These are phyloP conservation scores for Amorphotheca resinae DNA, from an alignment of 495 filamentous ascomycete genomes.

Conservation along the genomic window DNA sequence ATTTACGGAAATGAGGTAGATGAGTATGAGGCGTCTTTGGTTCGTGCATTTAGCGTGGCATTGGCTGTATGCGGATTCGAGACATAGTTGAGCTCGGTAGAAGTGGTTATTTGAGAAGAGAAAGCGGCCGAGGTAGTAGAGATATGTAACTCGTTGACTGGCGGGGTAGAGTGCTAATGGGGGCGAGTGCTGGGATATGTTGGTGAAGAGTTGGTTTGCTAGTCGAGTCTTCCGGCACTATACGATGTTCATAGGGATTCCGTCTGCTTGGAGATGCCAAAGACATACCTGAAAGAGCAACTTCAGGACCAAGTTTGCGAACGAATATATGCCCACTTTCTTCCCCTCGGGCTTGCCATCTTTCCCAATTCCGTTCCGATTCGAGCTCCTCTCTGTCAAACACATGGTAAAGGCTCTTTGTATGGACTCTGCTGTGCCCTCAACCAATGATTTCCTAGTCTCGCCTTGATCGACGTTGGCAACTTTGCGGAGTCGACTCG, in stretches of 20 bases:
- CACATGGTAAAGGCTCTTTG: slow-evolving; percentile 86
- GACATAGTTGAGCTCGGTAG: slow-evolving; percentile 54
- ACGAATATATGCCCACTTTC: slow-evolving; percentile 74
- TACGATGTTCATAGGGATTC: slow-evolving; percentile 7
- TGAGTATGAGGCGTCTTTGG: slow-evolving; percentile 70
- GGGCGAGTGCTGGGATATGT: slow-evolving; percentile 72
- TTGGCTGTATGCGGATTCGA: slow-evolving; percentile 71
- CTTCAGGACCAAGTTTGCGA: slow-evolving; percentile 84
- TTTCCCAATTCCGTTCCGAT: slow-evolving; percentile 29
- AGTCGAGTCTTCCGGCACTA: slow-evolving; percentile 49
- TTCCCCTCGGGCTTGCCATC: slow-evolving; percentile 62
- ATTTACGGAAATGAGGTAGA: slow-evolving; percentile 72
- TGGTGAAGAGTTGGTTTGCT: slow-evolving; percentile 79
- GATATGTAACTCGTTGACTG: slow-evolving; percentile 79
- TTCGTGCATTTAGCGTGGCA: slow-evolving; percentile 51
- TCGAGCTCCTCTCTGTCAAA: slow-evolving; percentile 64
- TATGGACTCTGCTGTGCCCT: slow-evolving; percentile 73
- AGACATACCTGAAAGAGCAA: slow-evolving; percentile 62
- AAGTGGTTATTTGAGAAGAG: slow-evolving; percentile 73
- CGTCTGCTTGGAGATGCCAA: neutral
- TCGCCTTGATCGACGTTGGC: slow-evolving; percentile 28
- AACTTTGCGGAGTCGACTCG: slow-evolving; percentile 40
- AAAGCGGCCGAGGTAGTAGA: slow-evolving; percentile 90
- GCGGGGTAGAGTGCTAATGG: slow-evolving; percentile 69
- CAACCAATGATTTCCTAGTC: slow-evolving; percentile 57